Evolutionary conservation across 371 early-diverging fungal species (phyloP).

Genomic region (Blyttiomyces sp.): DNA sequence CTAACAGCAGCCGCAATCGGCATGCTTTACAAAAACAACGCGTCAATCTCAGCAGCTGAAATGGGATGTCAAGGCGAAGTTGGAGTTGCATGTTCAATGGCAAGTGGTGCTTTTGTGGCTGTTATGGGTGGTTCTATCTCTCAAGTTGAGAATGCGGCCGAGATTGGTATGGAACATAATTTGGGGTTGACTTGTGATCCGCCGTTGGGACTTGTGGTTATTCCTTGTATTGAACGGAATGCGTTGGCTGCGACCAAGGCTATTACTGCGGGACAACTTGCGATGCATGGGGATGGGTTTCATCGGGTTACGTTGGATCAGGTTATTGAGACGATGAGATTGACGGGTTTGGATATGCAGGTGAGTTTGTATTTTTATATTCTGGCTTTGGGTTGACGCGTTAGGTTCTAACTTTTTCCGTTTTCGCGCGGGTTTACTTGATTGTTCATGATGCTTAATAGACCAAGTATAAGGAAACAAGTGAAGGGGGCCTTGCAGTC

Average conservation of each 20-base stretch:
- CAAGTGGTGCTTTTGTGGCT: conserved; percentile 90
- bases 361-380: no score
- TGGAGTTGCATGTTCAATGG: conserved; percentile 95
- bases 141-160: conserved; percentile 93
- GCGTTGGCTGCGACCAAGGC: conserved; percentile 94
- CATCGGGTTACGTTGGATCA: conserved; percentile 90
- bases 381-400: neutral
- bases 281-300: conserved; percentile 84
- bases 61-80: conserved; percentile 94
- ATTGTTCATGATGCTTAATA: no score
- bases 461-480: conserved; percentile 94
- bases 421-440: neutral
- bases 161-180: conserved; percentile 95
- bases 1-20: conserved; percentile 90
- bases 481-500: conserved; percentile 87
- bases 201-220: conserved; percentile 87
- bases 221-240: conserved; percentile 96
- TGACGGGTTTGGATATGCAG: conserved; percentile 82
- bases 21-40: conserved; percentile 94
- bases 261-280: conserved; percentile 90
- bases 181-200: conserved; percentile 94
- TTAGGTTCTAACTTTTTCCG: neutral
- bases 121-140: conserved; percentile 91
- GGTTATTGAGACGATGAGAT: conserved; percentile 95
- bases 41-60: conserved; percentile 91